phyloP scores from a whole-genome alignment of 2,329 filamentous ascomycete species.

The Epichloe gansuensis region DNA sequence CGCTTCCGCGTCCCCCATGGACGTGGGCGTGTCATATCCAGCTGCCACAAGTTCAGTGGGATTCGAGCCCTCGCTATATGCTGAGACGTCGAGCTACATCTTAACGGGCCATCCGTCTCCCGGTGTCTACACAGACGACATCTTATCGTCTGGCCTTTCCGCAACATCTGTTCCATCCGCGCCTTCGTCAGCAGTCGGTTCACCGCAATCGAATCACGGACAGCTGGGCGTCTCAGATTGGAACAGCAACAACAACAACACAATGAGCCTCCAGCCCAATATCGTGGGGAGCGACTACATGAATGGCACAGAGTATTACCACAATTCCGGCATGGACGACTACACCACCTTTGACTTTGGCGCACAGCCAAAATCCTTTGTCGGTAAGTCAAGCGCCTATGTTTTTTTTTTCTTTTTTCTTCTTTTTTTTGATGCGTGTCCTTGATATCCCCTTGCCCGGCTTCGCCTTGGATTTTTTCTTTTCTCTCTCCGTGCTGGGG shows the following conservation, averaged over 20 bases:
- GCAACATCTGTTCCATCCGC: conserved; percentile 50
- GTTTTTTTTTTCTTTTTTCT: background rate
- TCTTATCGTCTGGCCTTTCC: conserved; percentile 45
- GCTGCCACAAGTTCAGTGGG: conserved; percentile 19
- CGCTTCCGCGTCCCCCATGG: conserved; percentile 30
- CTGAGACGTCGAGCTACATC: conserved; percentile 31
- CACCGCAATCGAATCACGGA: conserved; percentile 49
- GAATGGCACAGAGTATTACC: conserved; percentile 41
- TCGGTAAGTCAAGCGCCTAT: conserved; percentile 35
- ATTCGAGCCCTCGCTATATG: conserved; percentile 35
- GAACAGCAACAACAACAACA: conserved; percentile 31
- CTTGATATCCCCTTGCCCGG: background rate
- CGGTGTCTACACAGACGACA: conserved; percentile 36
- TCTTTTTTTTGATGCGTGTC: background rate
- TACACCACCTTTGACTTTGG: conserved; percentile 34
- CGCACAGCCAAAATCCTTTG: conserved; percentile 36
- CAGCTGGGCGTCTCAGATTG: conserved; percentile 48
- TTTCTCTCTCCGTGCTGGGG: background rate
- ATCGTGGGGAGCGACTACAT: conserved; percentile 48
- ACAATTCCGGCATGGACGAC: conserved; percentile 36
- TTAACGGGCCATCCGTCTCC: conserved; percentile 36
- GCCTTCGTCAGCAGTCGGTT: conserved; percentile 54
- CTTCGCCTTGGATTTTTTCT: background rate
- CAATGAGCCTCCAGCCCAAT: conserved; percentile 46
- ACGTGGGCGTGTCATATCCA: conserved; percentile 30